A percentile compares a stretch with the other conserved stretches of the same genome.
These are phyloP conservation scores for Sporothrix pseudoabietina DNA, from an alignment of 2,329 filamentous ascomycete genomes.

Conservation along the genomic window DNA sequence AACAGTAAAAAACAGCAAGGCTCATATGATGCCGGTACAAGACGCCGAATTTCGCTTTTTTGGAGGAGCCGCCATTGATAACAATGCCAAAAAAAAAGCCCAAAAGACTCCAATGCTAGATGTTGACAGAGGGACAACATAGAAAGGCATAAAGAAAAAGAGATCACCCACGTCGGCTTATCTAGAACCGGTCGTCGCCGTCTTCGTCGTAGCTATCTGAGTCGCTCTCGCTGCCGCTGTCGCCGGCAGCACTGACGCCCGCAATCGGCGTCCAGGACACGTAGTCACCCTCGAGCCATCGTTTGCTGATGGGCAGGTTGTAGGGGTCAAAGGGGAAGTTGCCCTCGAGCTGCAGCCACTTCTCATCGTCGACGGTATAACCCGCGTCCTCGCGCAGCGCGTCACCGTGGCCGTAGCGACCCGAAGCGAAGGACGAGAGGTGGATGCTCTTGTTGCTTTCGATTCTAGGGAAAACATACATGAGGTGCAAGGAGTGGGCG, in stretches of 20 bases:
- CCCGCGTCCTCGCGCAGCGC: slow-evolving; percentile 56
- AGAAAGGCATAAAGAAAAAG: neutral
- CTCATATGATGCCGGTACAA: neutral
- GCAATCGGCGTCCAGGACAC: slow-evolving; percentile 76
- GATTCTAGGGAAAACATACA: slow-evolving; percentile 85
- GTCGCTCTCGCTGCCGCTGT: slow-evolving; percentile 52
- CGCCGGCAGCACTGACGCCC: slow-evolving; percentile 63
- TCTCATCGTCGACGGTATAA: slow-evolving; percentile 66
- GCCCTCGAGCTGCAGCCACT: slow-evolving; percentile 81
- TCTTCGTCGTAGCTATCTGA: slow-evolving; percentile 48
- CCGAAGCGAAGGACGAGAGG: slow-evolving; percentile 68
- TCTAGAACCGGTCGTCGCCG: slow-evolving; percentile 33
- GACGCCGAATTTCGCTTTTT: slow-evolving; percentile 10
- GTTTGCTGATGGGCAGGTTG: slow-evolving; percentile 80
- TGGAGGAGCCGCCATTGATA: neutral
- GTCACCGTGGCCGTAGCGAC: slow-evolving; percentile 56
- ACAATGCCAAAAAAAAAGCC: neutral
- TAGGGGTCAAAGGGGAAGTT: slow-evolving; percentile 99
- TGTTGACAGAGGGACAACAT: neutral
- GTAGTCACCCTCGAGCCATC: slow-evolving; percentile 86
- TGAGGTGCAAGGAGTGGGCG: slow-evolving; percentile 78
- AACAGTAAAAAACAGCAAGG: neutral
- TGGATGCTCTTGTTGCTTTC: slow-evolving; percentile 91
- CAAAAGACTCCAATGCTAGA: slow-evolving; percentile 13
- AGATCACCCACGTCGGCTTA: too few relatives aligned